Evolutionary conservation across 345 rosid genomes (phyloP), one percentile per base, ranked within the genome.

Genomic region (Rhizophora apiculata): DNA sequence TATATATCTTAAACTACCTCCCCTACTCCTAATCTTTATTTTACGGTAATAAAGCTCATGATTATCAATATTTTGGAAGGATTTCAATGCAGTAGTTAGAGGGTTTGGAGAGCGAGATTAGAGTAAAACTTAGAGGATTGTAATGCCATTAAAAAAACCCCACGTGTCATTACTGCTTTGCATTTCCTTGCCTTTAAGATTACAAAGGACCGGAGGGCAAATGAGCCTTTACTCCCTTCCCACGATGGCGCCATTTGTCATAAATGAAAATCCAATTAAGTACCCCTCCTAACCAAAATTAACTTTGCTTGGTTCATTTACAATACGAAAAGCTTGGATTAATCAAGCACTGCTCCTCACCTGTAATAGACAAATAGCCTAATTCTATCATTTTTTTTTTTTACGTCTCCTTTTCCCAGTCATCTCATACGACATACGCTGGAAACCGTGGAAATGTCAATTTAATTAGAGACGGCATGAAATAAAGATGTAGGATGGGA

Each of bases 121-220:
- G 75, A 81, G 78, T 77, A 60, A 49, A 62, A 68, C 54, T 15
- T 54, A 58, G 72, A 62, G 46, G 66, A 66, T 37, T 54, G 63
- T 21, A 56, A 34, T 68, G 71, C 84, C 72, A 82, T 60, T 82
- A 62, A 67, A 60, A 73, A 71, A 72, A 62, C 78, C 81, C 84
- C 91, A 85, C 52, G 76, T 88, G 87, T 72, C 80, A 67, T 70
- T 65, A 67, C 18, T 63, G 68, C 29, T 29, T 72, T 26, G 60
- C 67, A 37, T 79, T 78, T 69, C 60, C 81, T 83, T 76, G 8
- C 68, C 70, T 70, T 79, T 5, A 21, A 68, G 85, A 83, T 81
- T 4, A 56, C 65, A 76, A 60, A 64, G n/a, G 79, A 79, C 69
- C 59, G 76, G 77, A 61, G 59, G 34, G 39, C 59, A 56, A 56